These are phyloP conservation scores for Alternaria burnsii DNA, from an alignment of 2,329 filamentous ascomycete species.

Conservation along the genomic window DNA sequence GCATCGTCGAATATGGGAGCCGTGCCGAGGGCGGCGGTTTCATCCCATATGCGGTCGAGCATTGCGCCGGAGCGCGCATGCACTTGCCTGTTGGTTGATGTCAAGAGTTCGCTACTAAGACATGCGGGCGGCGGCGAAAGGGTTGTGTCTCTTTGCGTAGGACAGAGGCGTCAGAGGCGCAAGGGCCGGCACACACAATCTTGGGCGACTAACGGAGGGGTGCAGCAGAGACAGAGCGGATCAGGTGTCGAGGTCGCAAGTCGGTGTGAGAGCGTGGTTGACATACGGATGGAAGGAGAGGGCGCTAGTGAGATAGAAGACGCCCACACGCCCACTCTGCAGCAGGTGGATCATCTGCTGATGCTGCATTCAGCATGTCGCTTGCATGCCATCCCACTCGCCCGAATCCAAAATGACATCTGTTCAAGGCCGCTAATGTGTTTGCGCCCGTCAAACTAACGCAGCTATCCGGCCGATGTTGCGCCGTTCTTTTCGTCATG, in stretches of 20 bases:
- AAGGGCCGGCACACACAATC: slow-evolving; percentile 15
- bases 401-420: slow-evolving; percentile 7
- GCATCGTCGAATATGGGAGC: slow-evolving; percentile 48
- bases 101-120: slow-evolving; percentile 27
- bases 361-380: slow-evolving; percentile 5
- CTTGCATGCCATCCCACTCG: background rate
- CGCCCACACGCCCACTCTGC: slow-evolving; percentile 2
- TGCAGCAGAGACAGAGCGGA: slow-evolving; percentile 14
- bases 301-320: slow-evolving; percentile 14
- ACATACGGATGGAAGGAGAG: slow-evolving; percentile 3
- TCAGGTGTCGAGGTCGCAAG: slow-evolving; percentile 17
- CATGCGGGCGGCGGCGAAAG: slow-evolving; percentile 29
- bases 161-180: slow-evolving; percentile 6
- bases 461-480: slow-evolving; percentile 13
- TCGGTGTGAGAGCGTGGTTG: slow-evolving; percentile 14
- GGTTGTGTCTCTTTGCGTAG: slow-evolving; percentile 9
- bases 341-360: slow-evolving; percentile 10
- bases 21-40: slow-evolving; percentile 33
- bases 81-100: slow-evolving; percentile 32
- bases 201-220: slow-evolving; percentile 6
- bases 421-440: background rate
- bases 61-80: slow-evolving; percentile 48
- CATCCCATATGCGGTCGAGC: slow-evolving; percentile 35
- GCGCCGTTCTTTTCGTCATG: slow-evolving; percentile 16
- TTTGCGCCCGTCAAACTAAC: slow-evolving; percentile 1